Base-by-base conservation (phyloP, 441 rosid species). In the Adansonia grandidieri region DNA sequence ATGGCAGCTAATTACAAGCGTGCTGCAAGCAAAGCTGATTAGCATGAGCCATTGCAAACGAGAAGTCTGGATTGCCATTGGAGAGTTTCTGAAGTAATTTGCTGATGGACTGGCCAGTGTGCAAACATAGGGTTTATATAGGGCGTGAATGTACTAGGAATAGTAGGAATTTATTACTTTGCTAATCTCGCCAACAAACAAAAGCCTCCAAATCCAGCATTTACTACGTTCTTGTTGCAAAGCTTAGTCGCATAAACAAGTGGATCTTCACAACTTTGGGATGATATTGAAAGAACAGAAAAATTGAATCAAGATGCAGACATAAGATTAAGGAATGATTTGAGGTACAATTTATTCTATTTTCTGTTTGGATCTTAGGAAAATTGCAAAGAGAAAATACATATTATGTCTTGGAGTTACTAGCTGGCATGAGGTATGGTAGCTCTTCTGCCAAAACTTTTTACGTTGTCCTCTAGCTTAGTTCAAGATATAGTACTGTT, bases 51-150 rank as follows among this genome's bases (percentile, higher is more conserved):
- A 48, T 40, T 50, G 8, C 20, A 44, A 42, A 32, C 3, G 14
- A 64, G 63, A 28, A 10, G 9, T 13, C 53, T 76, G 78, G n/a
- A 19, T 68, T 50, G 82, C 77, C 82, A 85, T 82, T 66, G 48
- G 44, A 11, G 28, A 66, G 20, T 3, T 42, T 13, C 9, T 22
- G n/a, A 61, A 10, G 6, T 32, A 32, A 32, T 65, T 69, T 69
- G 37, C 58, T 6, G 58, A 69, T 69, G 6, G 40, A 22, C 9
- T 69, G 42, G 9, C 19, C 42, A 69, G 73, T 69, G 19, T 44
- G n/a, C 37, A 6, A 69, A 69, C 19, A 48, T 48, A 58, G 42
- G 58, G 17, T 69, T 69, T 69, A 69, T 69, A 69, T 47, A 20
- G 40, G 42, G 58, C 14, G 58, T 48, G 73, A 66, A 48, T 10